These are phyloP conservation scores for Suillus lakei DNA, from an alignment of 768 basidiomycete species.

Conservation along the genomic window DNA sequence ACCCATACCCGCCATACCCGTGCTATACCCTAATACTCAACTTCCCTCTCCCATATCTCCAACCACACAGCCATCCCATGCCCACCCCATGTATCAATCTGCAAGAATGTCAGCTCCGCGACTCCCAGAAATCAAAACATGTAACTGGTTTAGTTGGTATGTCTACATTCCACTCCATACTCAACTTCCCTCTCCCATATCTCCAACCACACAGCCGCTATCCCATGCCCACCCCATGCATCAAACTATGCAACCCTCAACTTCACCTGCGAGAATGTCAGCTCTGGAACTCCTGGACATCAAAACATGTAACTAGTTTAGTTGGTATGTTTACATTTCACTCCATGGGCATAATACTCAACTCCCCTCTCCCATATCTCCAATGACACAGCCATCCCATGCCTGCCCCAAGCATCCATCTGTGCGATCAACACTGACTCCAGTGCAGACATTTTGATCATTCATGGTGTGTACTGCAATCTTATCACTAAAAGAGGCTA, in stretches of 20 bases:
- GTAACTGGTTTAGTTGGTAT: slow-evolving; percentile 72
- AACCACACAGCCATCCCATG: too few species aligned
- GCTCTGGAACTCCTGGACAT: too few species aligned
- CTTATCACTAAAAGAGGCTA: not conserved
- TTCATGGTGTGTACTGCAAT: not conserved
- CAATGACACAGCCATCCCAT: slow-evolving; percentile 44
- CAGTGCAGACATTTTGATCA: not conserved
- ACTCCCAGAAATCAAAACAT: slow-evolving; percentile 71
- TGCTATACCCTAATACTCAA: too few species aligned
- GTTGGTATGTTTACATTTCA: slow-evolving; percentile 58
- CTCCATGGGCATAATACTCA: slow-evolving; percentile 41
- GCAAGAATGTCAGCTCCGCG: too few species aligned
- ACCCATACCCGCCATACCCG: too few species aligned
- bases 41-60: too few species aligned
- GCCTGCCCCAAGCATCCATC: slow-evolving; percentile 29
- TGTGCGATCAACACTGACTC: not conserved
- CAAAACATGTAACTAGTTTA: slow-evolving; percentile 66
- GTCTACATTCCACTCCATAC: slow-evolving; percentile 38
- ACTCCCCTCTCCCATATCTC: slow-evolving; percentile 54
- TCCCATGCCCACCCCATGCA: too few species aligned
- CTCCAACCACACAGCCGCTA: too few species aligned
- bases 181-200: too few species aligned
- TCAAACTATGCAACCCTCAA: too few species aligned
- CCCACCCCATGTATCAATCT: too few species aligned
- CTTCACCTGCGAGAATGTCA: too few species aligned